Base-by-base conservation (phyloP, 441 rosid genomes). In the Syzygium malaccense region DNA sequence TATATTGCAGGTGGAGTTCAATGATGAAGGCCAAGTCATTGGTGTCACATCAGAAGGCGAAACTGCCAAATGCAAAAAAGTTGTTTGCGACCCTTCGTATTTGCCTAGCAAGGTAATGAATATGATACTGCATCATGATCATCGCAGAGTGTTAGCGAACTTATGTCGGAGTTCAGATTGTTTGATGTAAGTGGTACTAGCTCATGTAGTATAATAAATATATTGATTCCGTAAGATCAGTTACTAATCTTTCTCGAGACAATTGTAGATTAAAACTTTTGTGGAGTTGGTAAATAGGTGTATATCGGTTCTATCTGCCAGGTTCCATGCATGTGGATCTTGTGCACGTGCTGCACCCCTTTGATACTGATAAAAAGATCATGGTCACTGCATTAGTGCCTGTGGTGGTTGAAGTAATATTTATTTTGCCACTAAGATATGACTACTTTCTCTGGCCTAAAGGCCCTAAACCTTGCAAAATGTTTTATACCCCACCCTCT, bases 11-110 rank as follows among this genome's bases (percentile, higher is more conserved):
- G 98, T 96, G 28, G 98, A 95, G 92, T 97, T 95, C 25, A 90
- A 97, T 64, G 96, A 93, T 57, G 98, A 95, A 92, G 98, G 99
- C 71, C 93, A 94, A 92, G 99, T 91, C 87, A 8, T 48, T 56
- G 98, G 98, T 89, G 98, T 97, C 86, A 95, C 98, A 17, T 97
- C 99, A 32, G 99, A 96, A 92, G 98, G 98, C 71, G 99, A 95
- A 94, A 97, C 99, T 88, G 98, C 98, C 26, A 95, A 88, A 91
- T 95, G 98, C 94, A 95, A 95, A 92, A 97, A 96, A 92, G 96
- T 96, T 91, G 99, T 97, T 87, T 96, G 99, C 64, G 97, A 97
- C 87, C 99, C 99, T 90, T 96, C 98, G 56, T 97, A 96, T 93
- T 92, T 96, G 86, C 93, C 96, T 8, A 90, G 88, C 92, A 97